These are phyloP conservation scores for Leishmania gerbilli DNA, from an alignment of 208 protist genomes.

Conservation along the genomic window DNA sequence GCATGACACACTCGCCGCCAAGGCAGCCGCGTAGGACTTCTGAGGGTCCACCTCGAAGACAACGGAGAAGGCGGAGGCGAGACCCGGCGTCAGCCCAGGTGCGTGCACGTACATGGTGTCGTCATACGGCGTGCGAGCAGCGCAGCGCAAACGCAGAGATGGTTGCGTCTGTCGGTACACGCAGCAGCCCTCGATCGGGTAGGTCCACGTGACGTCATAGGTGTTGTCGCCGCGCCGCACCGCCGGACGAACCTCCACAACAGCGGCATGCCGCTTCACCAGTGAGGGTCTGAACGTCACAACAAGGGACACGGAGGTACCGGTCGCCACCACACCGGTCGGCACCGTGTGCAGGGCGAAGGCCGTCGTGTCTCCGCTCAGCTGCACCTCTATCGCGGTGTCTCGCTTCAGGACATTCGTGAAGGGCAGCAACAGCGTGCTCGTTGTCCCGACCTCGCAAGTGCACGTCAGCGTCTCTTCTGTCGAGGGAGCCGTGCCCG, in stretches of 20 bases:
- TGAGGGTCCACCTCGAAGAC: slow-evolving; percentile 48
- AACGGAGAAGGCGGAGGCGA: slow-evolving; percentile 29
- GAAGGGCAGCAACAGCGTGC: slow-evolving; percentile 56
- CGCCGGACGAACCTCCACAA: slow-evolving; percentile 58
- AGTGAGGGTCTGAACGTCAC: slow-evolving; percentile 65
- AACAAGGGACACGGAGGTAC: slow-evolving; percentile 42
- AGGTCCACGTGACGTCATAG: slow-evolving; percentile 74
- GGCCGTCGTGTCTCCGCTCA: slow-evolving; percentile 35
- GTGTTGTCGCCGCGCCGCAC: slow-evolving; percentile 18
- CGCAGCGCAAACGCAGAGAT: slow-evolving; percentile 57
- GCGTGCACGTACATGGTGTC: slow-evolving; percentile 52
- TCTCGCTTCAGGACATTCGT: slow-evolving; percentile 75
- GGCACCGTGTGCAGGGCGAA: slow-evolving; percentile 37
- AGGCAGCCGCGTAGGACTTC: slow-evolving; percentile 49
- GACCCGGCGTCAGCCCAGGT: slow-evolving; percentile 43
- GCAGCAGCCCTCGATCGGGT: slow-evolving; percentile 72
- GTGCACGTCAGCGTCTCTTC: slow-evolving; percentile 48
- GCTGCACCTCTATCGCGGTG: slow-evolving; percentile 35
- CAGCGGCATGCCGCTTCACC: slow-evolving; percentile 63
- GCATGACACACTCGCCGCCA: slow-evolving; percentile 40
- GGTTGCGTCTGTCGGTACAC: slow-evolving; percentile 65
- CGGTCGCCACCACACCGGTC: slow-evolving; percentile 37
- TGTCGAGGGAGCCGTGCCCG: slow-evolving; percentile 55
- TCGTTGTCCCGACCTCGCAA: slow-evolving; percentile 49
- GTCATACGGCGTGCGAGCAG: slow-evolving; percentile 56